Base-by-base conservation (phyloP, 495 filamentous ascomycete genomes). In the Emericellopsis terricola region DNA sequence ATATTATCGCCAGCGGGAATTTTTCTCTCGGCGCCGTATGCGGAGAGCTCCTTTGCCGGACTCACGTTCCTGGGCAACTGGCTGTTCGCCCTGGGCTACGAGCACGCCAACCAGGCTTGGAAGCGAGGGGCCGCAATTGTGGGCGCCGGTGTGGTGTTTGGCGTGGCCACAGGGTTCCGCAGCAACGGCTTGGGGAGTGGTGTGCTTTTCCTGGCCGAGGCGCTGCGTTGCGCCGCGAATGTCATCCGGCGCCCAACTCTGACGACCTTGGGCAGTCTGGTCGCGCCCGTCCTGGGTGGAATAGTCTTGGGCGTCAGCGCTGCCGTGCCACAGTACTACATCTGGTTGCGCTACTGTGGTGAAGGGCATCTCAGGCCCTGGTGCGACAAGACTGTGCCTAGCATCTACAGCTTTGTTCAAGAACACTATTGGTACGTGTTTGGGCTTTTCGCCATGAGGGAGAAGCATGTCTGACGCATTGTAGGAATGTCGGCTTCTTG, bases 341-440 rank as follows among this genome's bases (percentile, higher is more conserved):
- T 87, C 10, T 96, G 80, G 49, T 48, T 46, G 19, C 61, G 69
- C 21, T 94, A 73, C 49, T 97, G 89, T 51, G 46, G 45, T 29
- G 42, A 30, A 17, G 30, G 38, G 9, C 35, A 45, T 19, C 47
- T 44, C 2, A 62, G 80, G 35, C 71, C 73, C 6, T 97, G 89
- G 89, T 97, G 89, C 45, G 52, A 53, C 17, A 59, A 56, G 14
- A 39, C 50, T 5, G 16, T 83, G 14, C 89, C 91, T 11, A 93
- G 83, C 51, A 81, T 96, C 27, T 97, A 92, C 53, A 59, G 71
- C 15, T 97, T 76, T 61, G 91, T 94, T 9, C 91, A 97, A 46
- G 59, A 55, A 27, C 60, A 79, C 34, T 94, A 97, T 51, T 97
- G 91, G 89, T 91, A 69, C 42, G 69, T 26, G 45, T 36, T 35